Conservation (phyloP, 1,284 basidiomycete species). For the Ceratobasidium sp. region DNA sequence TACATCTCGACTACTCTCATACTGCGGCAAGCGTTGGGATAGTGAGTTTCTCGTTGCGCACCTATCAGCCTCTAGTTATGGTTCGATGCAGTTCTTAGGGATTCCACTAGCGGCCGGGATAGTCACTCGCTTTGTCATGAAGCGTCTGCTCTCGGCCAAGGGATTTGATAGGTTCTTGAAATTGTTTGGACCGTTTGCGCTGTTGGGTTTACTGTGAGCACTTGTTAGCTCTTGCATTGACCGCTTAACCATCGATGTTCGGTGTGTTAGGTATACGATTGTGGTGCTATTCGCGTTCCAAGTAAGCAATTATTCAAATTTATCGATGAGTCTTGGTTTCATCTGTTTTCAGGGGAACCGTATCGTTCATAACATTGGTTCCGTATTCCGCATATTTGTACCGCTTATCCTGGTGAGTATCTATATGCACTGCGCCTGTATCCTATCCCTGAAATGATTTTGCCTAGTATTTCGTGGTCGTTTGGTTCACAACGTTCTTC, state of each 20-base stretch:
- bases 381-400: constrained; percentile 79
- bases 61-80: not conserved
- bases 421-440: not conserved
- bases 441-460: constrained; percentile 28
- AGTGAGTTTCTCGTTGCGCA: constrained; percentile 48
- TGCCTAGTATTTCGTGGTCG: constrained; percentile 75
- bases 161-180: constrained; percentile 70
- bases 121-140: constrained; percentile 67
- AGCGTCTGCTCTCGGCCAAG: constrained; percentile 56
- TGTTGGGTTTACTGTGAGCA: constrained; percentile 70
- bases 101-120: constrained; percentile 74
- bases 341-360: constrained; percentile 58
- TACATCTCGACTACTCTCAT: constrained; percentile 69
- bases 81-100: constrained; percentile 68
- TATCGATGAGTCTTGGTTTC: no score
- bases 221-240: not conserved
- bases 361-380: constrained; percentile 71
- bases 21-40: constrained; percentile 77
- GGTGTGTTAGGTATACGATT: constrained; percentile 62
- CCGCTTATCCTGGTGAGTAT: constrained; percentile 64
- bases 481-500: constrained; percentile 73
- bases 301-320: no score
- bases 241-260: constrained; percentile 1
- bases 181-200: constrained; percentile 71
- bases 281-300: constrained; percentile 80